Conservation (phyloP, 2,329 filamentous ascomycete species). For the Fusarium kyushuense region DNA sequence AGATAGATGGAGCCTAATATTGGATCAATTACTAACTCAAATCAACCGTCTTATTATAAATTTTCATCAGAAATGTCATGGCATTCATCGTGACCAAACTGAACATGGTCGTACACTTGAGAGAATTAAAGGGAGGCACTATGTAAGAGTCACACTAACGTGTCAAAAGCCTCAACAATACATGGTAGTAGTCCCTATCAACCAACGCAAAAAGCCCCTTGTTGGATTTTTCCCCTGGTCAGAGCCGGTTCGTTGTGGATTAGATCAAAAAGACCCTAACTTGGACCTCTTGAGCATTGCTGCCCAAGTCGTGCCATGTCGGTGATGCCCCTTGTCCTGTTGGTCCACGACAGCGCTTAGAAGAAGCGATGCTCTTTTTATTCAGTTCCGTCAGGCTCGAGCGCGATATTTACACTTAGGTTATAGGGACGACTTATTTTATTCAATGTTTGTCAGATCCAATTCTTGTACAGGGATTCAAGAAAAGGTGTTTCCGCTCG, state of each 20-base stretch:
- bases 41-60: conserved; percentile 5
- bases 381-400: not conserved
- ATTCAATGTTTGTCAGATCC: conserved; percentile 11
- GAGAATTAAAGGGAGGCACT: conserved; percentile 1
- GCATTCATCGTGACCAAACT: not conserved
- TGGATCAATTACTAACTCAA: conserved; percentile 3
- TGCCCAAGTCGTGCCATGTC: conserved; percentile 36
- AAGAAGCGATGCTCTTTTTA: conserved; percentile 8
- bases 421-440: not conserved
- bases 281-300: conserved; percentile 32
- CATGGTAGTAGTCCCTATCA: conserved; percentile 12
- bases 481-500: conserved; percentile 15
- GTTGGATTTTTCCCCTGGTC: not conserved
- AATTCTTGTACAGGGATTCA: conserved; percentile 28
- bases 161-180: conserved; percentile 30
- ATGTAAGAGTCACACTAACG: conserved; percentile 39
- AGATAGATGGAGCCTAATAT: conserved; percentile 11
- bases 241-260: conserved; percentile 27
- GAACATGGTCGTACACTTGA: not conserved
- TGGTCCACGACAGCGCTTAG: conserved; percentile 41
- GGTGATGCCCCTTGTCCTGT: conserved; percentile 35
- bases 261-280: conserved; percentile 9
- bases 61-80: not conserved
- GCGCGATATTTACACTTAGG: conserved; percentile 1
- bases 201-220: conserved; percentile 27